These are phyloP conservation scores for Fusarium decemcellulare DNA, from an alignment of 2,329 filamentous ascomycete genomes.

Conservation along the genomic window DNA sequence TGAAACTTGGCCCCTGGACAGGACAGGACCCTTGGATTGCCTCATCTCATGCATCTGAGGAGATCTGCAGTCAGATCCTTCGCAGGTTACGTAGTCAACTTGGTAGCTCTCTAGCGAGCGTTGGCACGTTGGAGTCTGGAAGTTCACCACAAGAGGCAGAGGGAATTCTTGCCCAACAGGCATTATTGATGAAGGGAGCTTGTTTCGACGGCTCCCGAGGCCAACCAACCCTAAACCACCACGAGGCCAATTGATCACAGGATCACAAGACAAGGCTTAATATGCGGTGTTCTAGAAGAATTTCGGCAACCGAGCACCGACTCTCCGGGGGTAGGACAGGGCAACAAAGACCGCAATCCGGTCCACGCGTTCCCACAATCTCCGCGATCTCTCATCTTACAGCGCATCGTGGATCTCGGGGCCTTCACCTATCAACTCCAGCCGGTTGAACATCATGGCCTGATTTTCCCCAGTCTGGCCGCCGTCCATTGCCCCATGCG, in stretches of 20 bases:
- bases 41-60: constrained; percentile 1
- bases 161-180: background rate
- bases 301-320: background rate
- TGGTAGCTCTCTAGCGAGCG: background rate
- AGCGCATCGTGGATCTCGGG: background rate
- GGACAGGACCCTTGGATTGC: constrained; percentile 6
- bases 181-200: too few species aligned
- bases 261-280: background rate
- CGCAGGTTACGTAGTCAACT: background rate
- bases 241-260: background rate
- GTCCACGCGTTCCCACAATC: background rate
- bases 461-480: background rate
- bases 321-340: background rate
- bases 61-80: constrained; percentile 4
- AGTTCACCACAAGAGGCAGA: background rate
- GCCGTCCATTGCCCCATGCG: constrained; percentile 14
- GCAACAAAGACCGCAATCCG: background rate
- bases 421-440: constrained; percentile 12
- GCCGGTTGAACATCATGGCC: background rate
- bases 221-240: background rate
- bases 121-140: background rate
- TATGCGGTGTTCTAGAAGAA: too few species aligned
- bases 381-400: background rate
- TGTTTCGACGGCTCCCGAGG: background rate
- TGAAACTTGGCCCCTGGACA: background rate